Conservation (phyloP, 1,139 yeast genomes). For the Meyerozyma elateridarum region DNA sequence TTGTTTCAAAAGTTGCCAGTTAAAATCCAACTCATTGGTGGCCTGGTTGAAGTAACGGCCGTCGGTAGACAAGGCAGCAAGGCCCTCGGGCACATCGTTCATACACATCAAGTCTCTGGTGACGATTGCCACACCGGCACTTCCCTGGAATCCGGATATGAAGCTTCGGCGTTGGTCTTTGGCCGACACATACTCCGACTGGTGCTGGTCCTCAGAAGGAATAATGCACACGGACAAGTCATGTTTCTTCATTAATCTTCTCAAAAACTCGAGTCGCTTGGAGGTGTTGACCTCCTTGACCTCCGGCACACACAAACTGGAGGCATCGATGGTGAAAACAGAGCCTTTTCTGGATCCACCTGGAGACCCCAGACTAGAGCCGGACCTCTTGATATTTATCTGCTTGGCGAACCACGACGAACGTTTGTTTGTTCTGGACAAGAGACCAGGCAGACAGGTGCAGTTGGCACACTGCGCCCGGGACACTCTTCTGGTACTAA, state of each 20-base stretch:
- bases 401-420: constrained; percentile 48
- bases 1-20: constrained; percentile 82
- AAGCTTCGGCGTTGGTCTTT: constrained; percentile 82
- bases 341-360: constrained; percentile 41
- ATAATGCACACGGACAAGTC: constrained; percentile 75
- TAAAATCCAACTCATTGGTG: constrained; percentile 75
- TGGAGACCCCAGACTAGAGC: constrained; percentile 16
- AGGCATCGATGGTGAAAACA: constrained; percentile 45
- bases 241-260: constrained; percentile 60
- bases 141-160: constrained; percentile 88
- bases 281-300: constrained; percentile 51
- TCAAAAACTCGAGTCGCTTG: constrained; percentile 54
- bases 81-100: constrained; percentile 56
- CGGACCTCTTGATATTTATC: constrained; percentile 34
- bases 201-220: constrained; percentile 93
- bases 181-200: constrained; percentile 79
- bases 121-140: constrained; percentile 89
- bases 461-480: constrained; percentile 63
- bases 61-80: constrained; percentile 85
- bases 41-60: constrained; percentile 96
- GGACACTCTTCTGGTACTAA: constrained; percentile 21
- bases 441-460: constrained; percentile 76
- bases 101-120: constrained; percentile 64
- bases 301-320: constrained; percentile 41
- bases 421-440: constrained; percentile 60